Percentiles rank a stretch among this genome's conserved stretches.
phyloP scores from a whole-genome alignment of 306 rosid species.

The Carpinus fangiana region DNA sequence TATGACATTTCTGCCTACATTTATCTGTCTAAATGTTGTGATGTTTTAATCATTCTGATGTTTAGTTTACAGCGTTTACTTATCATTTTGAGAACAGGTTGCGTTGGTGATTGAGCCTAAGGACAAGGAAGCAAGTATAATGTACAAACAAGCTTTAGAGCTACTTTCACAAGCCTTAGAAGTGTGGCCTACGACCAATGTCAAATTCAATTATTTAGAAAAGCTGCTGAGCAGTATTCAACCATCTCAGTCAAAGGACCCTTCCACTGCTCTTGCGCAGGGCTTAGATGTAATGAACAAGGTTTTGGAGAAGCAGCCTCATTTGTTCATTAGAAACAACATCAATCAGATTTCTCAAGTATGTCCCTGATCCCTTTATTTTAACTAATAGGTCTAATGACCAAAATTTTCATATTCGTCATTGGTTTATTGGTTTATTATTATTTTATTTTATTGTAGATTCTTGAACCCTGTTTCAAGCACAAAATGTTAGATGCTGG shows the following conservation, averaged over 20 bases:
- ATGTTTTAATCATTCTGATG: conserved; percentile 5
- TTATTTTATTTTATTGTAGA: conserved; percentile 43
- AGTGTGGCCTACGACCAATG: conserved; percentile 98
- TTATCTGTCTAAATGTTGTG: background rate
- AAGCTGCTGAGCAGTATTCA: conserved; percentile 96
- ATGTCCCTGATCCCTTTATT: conserved; percentile 26
- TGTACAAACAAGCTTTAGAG: conserved; percentile 97
- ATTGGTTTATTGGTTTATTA: background rate
- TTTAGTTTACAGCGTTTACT: conserved; percentile 16
- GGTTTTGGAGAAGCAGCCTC: conserved; percentile 98
- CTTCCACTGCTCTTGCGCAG: conserved; percentile 96
- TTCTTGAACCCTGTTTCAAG: conserved; percentile 98
- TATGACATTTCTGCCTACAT: background rate
- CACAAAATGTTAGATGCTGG: conserved; percentile 91
- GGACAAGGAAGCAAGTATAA: conserved; percentile 92
- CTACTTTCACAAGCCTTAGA: conserved; percentile 95
- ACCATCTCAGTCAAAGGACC: conserved; percentile 98
- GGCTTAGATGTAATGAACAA: conserved; percentile 99
- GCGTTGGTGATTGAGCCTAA: conserved; percentile 97
- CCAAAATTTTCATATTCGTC: conserved; percentile 18
- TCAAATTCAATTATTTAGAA: conserved; percentile 90
- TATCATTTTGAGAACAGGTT: conserved; percentile 59
- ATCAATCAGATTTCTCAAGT: conserved; percentile 97
- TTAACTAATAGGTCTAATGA: conserved; percentile 17
- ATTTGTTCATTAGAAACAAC: conserved; percentile 88